Evolutionary conservation across 352 stramenopile genomes (phyloP).

Genomic region (Globisporangium okanoganense): DNA sequence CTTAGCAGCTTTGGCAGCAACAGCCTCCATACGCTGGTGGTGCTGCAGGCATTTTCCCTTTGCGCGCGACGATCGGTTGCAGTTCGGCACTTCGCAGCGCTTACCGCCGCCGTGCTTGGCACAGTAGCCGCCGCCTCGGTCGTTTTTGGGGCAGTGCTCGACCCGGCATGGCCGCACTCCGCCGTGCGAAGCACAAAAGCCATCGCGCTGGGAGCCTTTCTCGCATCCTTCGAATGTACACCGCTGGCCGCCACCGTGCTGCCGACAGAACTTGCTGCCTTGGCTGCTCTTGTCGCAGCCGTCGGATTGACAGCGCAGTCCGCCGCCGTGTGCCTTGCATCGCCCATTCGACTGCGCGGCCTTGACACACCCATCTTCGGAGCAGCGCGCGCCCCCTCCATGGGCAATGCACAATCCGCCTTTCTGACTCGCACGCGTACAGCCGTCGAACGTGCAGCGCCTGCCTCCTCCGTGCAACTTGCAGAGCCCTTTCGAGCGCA

Average conservation of each 20-base stretch:
- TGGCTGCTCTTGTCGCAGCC: not conserved
- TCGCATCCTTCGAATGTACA: slow-evolving; percentile 2
- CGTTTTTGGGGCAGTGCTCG: slow-evolving; percentile 75
- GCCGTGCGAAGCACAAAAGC: not conserved
- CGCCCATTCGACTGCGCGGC: slow-evolving; percentile 61
- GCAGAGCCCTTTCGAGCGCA: not conserved
- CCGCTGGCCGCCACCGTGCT: not conserved
- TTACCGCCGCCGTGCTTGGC: slow-evolving; percentile 82
- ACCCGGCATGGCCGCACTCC: not conserved
- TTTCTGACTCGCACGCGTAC: not conserved
- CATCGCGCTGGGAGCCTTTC: not conserved
- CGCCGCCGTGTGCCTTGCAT: slow-evolving; percentile 79
- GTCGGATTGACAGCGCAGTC: slow-evolving; percentile 39
- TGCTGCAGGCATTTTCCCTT: not conserved
- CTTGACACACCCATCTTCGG: not conserved
- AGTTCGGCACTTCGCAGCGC: slow-evolving; percentile 40
- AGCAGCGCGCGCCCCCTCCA: not conserved
- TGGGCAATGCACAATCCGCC: not conserved
- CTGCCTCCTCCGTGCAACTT: not conserved
- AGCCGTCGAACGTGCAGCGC: not conserved
- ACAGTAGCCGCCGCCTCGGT: slow-evolving; percentile 82
- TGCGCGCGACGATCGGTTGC: not conserved
- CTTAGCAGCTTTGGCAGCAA: not conserved
- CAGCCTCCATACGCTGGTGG: not conserved
- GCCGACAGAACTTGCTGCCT: not conserved